phyloP scores from a whole-genome alignment of 1,139 yeast genomes.

The Geotrichum europaeum region DNA sequence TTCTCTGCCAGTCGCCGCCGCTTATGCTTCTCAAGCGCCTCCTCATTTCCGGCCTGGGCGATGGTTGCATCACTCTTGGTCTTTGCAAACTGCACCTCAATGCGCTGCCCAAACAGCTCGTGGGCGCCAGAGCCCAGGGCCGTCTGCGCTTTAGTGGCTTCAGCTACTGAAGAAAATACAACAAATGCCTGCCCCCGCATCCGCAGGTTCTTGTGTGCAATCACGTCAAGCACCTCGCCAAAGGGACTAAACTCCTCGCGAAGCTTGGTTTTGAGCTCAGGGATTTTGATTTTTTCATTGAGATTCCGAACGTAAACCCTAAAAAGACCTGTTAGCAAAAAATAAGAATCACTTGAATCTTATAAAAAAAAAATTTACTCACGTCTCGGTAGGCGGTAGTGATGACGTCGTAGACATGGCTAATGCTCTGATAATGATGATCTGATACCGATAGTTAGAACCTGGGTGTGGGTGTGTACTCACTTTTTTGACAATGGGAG shows the following conservation, averaged over 20 bases:
- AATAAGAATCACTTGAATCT: not conserved
- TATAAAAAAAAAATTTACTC: not conserved
- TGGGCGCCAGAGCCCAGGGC: slow-evolving; percentile 22
- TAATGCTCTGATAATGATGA: not conserved
- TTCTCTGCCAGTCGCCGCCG: slow-evolving; percentile 30
- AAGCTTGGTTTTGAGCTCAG: slow-evolving; percentile 46
- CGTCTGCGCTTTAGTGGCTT: slow-evolving; percentile 40
- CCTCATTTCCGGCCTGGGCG: slow-evolving; percentile 26
- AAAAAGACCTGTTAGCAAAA: not conserved
- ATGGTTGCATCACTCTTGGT: slow-evolving; percentile 45
- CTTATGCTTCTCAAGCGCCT: slow-evolving; percentile 32
- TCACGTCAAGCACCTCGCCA: slow-evolving; percentile 49
- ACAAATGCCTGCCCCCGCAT: slow-evolving; percentile 87
- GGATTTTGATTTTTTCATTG: slow-evolving; percentile 59
- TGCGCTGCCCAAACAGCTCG: slow-evolving; percentile 48
- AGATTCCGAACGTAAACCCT: slow-evolving; percentile 57
- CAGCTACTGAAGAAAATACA: slow-evolving; percentile 44
- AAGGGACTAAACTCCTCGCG: slow-evolving; percentile 40
- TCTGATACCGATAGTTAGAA: not conserved
- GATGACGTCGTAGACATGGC: not conserved
- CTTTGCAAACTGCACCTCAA: slow-evolving; percentile 42
- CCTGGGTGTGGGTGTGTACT: not conserved
- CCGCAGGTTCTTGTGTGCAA: slow-evolving; percentile 55
- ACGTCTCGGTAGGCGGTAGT: slow-evolving; percentile 12
- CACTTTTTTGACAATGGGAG: not conserved